Percentiles rank a stretch among this genome's conserved stretches.
phyloP scores from a whole-genome alignment of 345 rosid genomes.

The Salix dunnii region DNA sequence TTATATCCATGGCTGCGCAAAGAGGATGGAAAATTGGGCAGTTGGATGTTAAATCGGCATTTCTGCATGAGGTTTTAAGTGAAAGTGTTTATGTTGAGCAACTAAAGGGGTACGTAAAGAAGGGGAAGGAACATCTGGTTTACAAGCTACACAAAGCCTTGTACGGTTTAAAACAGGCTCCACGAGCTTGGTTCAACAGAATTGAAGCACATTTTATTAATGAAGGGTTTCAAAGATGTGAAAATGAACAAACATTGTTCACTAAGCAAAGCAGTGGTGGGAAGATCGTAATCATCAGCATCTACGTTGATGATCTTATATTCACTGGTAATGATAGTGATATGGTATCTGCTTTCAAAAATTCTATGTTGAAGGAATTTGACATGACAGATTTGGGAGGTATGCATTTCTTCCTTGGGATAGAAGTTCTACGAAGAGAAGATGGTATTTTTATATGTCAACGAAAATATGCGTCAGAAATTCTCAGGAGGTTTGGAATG shows the following conservation, averaged over 20 bases:
- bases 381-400: background rate
- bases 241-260: background rate
- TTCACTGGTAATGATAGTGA: background rate
- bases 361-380: background rate
- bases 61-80: background rate
- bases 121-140: background rate
- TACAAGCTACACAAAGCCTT: too few relatives aligned
- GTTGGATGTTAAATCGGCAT: background rate
- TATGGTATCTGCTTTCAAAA: background rate
- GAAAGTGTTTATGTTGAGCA: background rate
- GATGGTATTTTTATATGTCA: too few relatives aligned
- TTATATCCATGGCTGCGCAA: too few relatives aligned
- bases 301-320: background rate
- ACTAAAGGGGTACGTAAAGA: background rate
- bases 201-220: too few relatives aligned
- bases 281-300: background rate
- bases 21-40: background rate
- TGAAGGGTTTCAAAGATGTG: too few relatives aligned
- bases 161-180: too few relatives aligned
- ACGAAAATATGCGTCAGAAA: too few relatives aligned
- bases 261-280: background rate
- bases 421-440: too few relatives aligned
- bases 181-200: too few relatives aligned
- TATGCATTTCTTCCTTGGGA: too few relatives aligned
- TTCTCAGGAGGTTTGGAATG: too few relatives aligned